Conservation (phyloP, 2,329 filamentous ascomycete genomes). For the Alternaria dauci region DNA sequence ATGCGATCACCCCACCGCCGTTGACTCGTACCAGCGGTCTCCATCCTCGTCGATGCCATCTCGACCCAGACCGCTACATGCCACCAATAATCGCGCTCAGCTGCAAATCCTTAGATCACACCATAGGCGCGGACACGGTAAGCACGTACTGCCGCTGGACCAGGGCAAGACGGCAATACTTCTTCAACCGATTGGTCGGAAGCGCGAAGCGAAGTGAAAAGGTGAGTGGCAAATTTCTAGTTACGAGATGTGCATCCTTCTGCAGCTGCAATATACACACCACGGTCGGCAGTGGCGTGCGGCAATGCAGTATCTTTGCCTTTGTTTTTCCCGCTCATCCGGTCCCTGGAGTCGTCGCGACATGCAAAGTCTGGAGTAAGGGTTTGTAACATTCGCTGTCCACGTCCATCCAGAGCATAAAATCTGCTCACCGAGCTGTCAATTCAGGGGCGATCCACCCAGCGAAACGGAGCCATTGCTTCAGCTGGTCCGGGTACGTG, state of each 20-base stretch:
- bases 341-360: background rate
- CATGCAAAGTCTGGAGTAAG: background rate
- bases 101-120: background rate
- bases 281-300: background rate
- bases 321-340: background rate
- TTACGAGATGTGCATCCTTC: background rate
- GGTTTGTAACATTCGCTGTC: background rate
- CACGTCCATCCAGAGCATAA: background rate
- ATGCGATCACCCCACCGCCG: background rate
- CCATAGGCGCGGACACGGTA: constrained; percentile 5
- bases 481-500: constrained; percentile 13
- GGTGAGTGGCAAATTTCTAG: background rate
- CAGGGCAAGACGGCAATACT: background rate
- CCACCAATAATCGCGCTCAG: constrained; percentile 5
- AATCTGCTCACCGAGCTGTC: background rate
- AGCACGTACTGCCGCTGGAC: constrained; percentile 14
- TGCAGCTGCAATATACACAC: background rate
- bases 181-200: constrained; percentile 4
- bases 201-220: background rate
- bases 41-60: background rate
- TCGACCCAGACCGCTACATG: constrained; percentile 2
- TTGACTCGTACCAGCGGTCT: background rate
- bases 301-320: background rate
- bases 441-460: constrained; percentile 10
- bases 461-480: constrained; percentile 14